Conservation (phyloP, 2,329 filamentous ascomycete species). For the Aspergillus ustus region DNA sequence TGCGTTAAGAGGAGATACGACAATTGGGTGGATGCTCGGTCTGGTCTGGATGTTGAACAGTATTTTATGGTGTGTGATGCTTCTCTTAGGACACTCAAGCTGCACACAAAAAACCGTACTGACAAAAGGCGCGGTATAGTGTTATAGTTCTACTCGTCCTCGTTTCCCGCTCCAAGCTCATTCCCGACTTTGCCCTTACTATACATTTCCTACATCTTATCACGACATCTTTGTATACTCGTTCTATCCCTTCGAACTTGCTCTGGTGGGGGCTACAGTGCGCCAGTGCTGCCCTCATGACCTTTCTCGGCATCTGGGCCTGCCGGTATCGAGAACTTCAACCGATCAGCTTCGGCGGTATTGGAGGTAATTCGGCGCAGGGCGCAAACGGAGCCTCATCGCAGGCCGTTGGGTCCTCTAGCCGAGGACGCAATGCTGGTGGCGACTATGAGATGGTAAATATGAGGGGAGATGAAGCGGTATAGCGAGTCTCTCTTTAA, state of each 20-base stretch:
- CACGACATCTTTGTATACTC: conserved; percentile 77
- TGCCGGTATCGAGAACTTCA: conserved; percentile 88
- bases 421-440: conserved; percentile 30
- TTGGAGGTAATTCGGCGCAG: conserved; percentile 23
- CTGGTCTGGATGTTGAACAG: conserved; percentile 71
- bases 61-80: conserved; percentile 61
- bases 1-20: conserved; percentile 68
- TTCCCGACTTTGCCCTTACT: conserved; percentile 91
- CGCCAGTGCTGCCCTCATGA: conserved; percentile 66
- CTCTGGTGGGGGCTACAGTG: conserved; percentile 84
- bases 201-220: conserved; percentile 83
- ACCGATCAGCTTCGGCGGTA: conserved; percentile 81
- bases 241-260: conserved; percentile 72
- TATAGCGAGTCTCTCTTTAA: conserved; percentile 27
- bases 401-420: conserved; percentile 9
- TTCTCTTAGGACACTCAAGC: not conserved
- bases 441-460: conserved; percentile 42
- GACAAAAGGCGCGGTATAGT: conserved; percentile 54
- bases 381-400: conserved; percentile 19
- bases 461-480: conserved; percentile 38
- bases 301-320: conserved; percentile 79
- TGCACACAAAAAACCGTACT: not conserved
- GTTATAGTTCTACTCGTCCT: conserved; percentile 81
- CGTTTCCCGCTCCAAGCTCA: conserved; percentile 86
- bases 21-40: conserved; percentile 70